These are phyloP conservation scores for Strobilomyces echinocephalus DNA, from an alignment of 768 basidiomycete genomes.

Conservation along the genomic window DNA sequence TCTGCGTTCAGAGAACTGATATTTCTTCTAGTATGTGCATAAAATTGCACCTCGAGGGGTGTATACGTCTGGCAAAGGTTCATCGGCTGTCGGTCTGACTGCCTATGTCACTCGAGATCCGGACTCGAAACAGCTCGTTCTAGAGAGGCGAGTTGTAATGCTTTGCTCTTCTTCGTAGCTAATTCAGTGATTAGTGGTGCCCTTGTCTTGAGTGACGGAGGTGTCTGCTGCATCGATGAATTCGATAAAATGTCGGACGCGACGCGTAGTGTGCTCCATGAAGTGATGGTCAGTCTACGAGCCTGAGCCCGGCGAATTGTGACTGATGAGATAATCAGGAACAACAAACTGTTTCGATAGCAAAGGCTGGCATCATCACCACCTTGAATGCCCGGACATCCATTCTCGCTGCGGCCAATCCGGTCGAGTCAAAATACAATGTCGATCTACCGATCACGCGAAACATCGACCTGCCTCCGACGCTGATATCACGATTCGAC, in stretches of 20 bases:
- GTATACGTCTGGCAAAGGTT: conserved; percentile 96
- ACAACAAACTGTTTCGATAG: conserved; percentile 99
- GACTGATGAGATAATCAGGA: conserved; percentile 50
- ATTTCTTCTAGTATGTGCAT: conserved; percentile 77
- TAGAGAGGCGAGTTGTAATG: conserved; percentile 68
- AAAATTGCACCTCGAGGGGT: conserved; percentile 98
- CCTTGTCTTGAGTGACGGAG: conserved; percentile 90
- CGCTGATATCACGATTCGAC: conserved; percentile 96
- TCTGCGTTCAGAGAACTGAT: not conserved
- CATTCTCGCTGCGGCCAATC: conserved; percentile 95
- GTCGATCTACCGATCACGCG: conserved; percentile 85
- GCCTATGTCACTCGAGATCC: conserved; percentile 98
- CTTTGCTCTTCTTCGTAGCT: not conserved
- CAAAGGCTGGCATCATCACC: conserved; percentile 98
- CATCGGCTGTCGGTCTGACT: conserved; percentile 96
- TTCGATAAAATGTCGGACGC: conserved; percentile 99
- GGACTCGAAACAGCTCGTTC: conserved; percentile 94
- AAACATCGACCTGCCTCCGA: conserved; percentile 97
- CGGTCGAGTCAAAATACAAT: conserved; percentile 94
- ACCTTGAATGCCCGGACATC: conserved; percentile 98
- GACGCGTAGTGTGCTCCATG: conserved; percentile 95
- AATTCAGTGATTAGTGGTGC: conserved; percentile 60
- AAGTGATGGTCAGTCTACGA: conserved; percentile 77
- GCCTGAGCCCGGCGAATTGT: not conserved
- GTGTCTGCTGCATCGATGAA: conserved; percentile 98